Evolutionary conservation across 441 rosid species (phyloP).

Genomic region (Geranium incanum): DNA sequence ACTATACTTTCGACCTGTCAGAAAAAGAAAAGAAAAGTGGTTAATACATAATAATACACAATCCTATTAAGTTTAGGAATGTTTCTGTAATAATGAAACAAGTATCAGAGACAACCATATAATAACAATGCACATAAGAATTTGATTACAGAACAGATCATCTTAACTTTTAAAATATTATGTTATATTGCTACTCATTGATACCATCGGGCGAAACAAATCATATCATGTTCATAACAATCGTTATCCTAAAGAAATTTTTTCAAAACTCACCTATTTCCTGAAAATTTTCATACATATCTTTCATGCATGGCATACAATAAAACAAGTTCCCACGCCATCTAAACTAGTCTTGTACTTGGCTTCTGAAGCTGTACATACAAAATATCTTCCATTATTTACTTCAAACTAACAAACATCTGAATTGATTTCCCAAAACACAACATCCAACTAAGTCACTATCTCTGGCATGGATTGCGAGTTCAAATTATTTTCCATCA

Average conservation of each 20-base stretch:
- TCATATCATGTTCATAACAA: background rate
- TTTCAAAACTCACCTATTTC: background rate
- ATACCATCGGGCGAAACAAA: background rate
- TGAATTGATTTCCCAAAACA: too few species aligned
- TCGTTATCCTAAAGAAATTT: background rate
- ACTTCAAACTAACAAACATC: too few species aligned
- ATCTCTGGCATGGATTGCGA: background rate
- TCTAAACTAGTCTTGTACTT: background rate
- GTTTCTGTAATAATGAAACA: background rate
- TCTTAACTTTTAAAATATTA: background rate
- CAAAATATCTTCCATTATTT: too few species aligned
- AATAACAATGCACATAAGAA: background rate
- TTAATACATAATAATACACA: background rate
- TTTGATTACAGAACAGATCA: background rate
- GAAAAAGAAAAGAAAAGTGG: background rate
- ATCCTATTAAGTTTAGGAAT: background rate
- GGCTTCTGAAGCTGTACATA: background rate
- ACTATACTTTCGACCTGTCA: constrained; percentile 24
- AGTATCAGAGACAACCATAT: background rate
- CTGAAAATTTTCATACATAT: background rate
- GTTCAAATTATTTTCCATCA: background rate
- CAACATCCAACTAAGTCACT: background rate
- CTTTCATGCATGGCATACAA: background rate
- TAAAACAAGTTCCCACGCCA: background rate
- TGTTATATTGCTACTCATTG: too few species aligned